Conservation (phyloP, 108 stramenopile genomes). For the Skeletonema menzelii region DNA sequence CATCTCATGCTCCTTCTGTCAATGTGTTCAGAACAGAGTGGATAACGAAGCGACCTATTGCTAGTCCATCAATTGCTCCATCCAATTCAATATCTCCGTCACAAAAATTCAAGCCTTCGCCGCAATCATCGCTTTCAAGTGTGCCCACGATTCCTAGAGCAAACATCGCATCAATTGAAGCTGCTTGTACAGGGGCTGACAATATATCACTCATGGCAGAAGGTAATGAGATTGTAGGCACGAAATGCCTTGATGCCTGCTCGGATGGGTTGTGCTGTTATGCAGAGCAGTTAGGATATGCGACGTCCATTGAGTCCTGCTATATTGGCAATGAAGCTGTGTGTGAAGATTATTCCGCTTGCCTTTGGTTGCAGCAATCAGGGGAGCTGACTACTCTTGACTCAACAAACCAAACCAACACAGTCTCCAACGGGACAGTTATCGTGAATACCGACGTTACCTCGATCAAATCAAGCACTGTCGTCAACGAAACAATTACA, state of each 20-base stretch:
- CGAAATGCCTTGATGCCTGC: constrained; percentile 15
- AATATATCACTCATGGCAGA: constrained; percentile 8
- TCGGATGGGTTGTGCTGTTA: constrained; percentile 23
- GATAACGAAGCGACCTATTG: not conserved
- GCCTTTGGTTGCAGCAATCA: constrained; percentile 2
- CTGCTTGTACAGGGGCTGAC: constrained; percentile 2
- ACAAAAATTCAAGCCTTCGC: not conserved
- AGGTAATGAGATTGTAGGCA: constrained; percentile 1
- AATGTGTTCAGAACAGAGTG: not conserved
- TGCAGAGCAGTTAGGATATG: constrained; percentile 18
- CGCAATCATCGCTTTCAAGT: not conserved
- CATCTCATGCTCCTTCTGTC: not conserved
- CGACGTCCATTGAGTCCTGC: not conserved
- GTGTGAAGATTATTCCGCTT: constrained; percentile 7
- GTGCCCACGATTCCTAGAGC: not conserved
- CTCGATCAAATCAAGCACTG: too few relatives aligned
- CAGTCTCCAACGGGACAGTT: too few relatives aligned
- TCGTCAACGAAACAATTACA: not conserved
- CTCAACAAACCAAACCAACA: not conserved
- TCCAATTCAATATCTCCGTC: not conserved
- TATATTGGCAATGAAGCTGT: constrained; percentile 1
- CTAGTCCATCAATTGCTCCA: not conserved
- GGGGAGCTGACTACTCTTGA: not conserved
- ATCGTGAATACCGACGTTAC: too few relatives aligned
- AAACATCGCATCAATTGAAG: not conserved